Base-by-base conservation (phyloP, 306 rosid genomes). In the Coriaria nepalensis region DNA sequence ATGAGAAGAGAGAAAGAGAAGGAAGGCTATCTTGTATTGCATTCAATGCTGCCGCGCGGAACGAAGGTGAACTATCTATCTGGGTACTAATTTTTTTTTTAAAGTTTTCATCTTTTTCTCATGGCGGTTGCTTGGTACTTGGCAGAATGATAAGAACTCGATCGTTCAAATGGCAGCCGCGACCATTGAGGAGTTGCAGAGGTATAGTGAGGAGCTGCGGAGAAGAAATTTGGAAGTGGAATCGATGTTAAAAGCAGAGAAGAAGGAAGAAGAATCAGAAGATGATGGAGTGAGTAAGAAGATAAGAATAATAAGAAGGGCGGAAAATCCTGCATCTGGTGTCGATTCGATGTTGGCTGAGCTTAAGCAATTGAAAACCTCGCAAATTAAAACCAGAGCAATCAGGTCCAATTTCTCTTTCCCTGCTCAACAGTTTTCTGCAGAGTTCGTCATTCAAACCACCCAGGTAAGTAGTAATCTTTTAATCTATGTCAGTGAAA, bases 1-100 rank as follows among this genome's bases (percentile, higher is more conserved):
- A 69, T 60, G 75, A 76, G 95, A 43, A 71, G 95, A 45, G 83
- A 78, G 62, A 81, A 73, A 44, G 81, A 78, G 49, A 69, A 73
- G 35, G 61, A 74, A 35, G 40, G 79, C 55, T 86, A 78, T 48
- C 14, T 56, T 12, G 70, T 63, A 11, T 44, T 86, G 51, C 83
- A 81, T 45, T 71, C 93, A 14, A 40, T 81, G 33, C 68, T 86
- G 50, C 85, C 95, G 4, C 45, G 4, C 7, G 93, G 87, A 62
- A 72, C 86, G 40, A 86, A 76, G 71, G 95, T 80, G n/a, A n/a
- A n/a, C n/a, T n/a, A n/a, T n/a, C n/a, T n/a, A n/a, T n/a, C n/a
- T n/a, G n/a, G n/a, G n/a, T n/a, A n/a, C n/a, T n/a, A n/a, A n/a
- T n/a, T n/a, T n/a, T n/a, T n/a, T n/a, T n/a, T n/a, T n/a, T n/a